Conservation (phyloP, 805 yeast species). For the Kodamaea nitidulidarum region DNA sequence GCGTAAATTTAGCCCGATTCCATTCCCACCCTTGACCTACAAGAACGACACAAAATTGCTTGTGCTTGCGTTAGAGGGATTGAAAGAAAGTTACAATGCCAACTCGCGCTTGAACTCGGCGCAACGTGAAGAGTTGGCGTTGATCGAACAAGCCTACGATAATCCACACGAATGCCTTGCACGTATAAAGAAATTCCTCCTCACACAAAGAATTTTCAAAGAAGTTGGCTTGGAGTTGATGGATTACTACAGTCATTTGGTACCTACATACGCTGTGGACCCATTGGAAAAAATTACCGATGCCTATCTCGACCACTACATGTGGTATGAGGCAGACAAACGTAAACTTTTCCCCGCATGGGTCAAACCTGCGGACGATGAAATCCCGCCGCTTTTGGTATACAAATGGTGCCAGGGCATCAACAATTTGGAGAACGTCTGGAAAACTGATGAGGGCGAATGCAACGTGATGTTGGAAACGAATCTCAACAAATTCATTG, state of each 20-base stretch:
- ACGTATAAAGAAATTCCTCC: conserved; percentile 72
- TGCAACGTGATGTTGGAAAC: conserved; percentile 84
- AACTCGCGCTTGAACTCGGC: conserved; percentile 75
- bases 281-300: conserved; percentile 94
- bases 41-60: conserved; percentile 90
- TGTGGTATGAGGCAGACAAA: conserved; percentile 94
- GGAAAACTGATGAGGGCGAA: conserved; percentile 76
- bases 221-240: conserved; percentile 85
- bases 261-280: conserved; percentile 84
- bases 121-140: conserved; percentile 88
- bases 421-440: conserved; percentile 69
- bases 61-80: conserved; percentile 81
- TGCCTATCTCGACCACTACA: conserved; percentile 90
- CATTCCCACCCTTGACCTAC: conserved; percentile 89
- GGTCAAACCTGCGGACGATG: conserved; percentile 93
- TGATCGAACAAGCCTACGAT: conserved; percentile 95
- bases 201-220: conserved; percentile 89
- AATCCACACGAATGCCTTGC: conserved; percentile 91
- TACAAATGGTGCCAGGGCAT: conserved; percentile 94
- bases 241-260: conserved; percentile 80
- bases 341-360: conserved; percentile 88
- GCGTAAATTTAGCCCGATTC: conserved; percentile 78
- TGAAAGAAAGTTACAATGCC: conserved; percentile 69
- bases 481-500: conserved; percentile 62
- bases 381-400: conserved; percentile 85